Base-by-base conservation (phyloP, 495 filamentous ascomycete genomes). In the Cudoniella acicularis region DNA sequence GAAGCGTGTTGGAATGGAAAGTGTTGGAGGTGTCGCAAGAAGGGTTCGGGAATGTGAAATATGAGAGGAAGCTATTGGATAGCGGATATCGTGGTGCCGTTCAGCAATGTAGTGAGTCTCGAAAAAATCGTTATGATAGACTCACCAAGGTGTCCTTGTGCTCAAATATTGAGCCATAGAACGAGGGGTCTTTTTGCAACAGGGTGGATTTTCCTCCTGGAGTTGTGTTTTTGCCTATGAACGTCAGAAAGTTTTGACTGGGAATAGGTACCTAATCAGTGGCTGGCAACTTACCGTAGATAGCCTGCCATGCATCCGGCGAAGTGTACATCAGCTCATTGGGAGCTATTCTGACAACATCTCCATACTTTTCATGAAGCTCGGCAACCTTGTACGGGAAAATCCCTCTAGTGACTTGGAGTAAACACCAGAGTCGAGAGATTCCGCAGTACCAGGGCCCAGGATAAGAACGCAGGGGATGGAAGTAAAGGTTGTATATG, bases 401-500 rank as follows among this genome's bases (percentile, higher is more conserved):
- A 16, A 59, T 24, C 17, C 62, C 62, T 10, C 26, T 20, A 3
- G 61, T 40, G 22, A 62, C 51, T 36, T 61, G 54, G 26, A 58
- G 57, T 13, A 64, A 43, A 3, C 49, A 59, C 8, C 25, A 43
- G 13, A 67, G 42, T 18, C 57, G 59, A 2, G 65, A 60, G 10
- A 64, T 62, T 10, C 60, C 64, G 20, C 59, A 63, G 3, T 63
- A 25, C n/a, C 59, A 58, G 16, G 72, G 71, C 8, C 71, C 72
- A 1, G 72, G 69, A 47, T 61, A 71, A 6, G 53, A 41, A 10
- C 64, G 56, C 8, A 74, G 64, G 10, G 72, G 71, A 47, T 72
- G 68, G 48, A 72, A 63, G 51, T 58, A 72, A 41, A 72, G 27
- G 42, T 72, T 70, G 49, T 74, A 72, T 8, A 74, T 45, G 20